phyloP scores from a whole-genome alignment of 345 rosid genomes.

The Psidium guajava region DNA sequence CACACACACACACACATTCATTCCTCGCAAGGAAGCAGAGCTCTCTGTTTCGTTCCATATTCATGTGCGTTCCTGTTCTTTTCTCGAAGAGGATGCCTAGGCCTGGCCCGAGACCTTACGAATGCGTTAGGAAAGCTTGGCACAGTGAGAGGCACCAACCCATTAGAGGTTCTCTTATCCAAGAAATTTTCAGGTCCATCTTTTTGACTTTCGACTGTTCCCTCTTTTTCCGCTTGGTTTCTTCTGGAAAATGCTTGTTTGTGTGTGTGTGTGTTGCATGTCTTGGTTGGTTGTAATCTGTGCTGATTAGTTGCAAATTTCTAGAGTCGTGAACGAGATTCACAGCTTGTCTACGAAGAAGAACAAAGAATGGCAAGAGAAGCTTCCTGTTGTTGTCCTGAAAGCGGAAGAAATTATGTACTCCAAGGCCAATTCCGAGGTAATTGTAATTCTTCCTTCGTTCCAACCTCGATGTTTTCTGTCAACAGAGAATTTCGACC shows the following conservation, averaged over 20 bases:
- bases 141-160: slow-evolving; percentile 75
- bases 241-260: neutral
- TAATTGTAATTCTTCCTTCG: neutral
- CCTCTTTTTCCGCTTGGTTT: neutral
- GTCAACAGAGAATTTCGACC: neutral
- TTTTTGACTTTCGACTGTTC: neutral
- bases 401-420: slow-evolving; percentile 66
- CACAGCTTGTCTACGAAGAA: slow-evolving; percentile 43
- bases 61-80: neutral
- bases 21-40: neutral
- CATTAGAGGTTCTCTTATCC: slow-evolving; percentile 65
- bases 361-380: slow-evolving; percentile 76
- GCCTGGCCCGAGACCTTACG: slow-evolving; percentile 69
- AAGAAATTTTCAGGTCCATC: slow-evolving; percentile 52
- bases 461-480: neutral
- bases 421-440: slow-evolving; percentile 73
- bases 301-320: neutral
- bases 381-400: slow-evolving; percentile 62
- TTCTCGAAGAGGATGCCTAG: slow-evolving; percentile 42
- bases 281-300: neutral
- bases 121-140: slow-evolving; percentile 67
- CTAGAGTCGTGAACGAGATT: slow-evolving; percentile 46
- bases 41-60: neutral
- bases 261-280: neutral
- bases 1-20: neutral